Base-by-base conservation (phyloP, 2,329 filamentous ascomycete genomes). In the Colletotrichum eremochloae region DNA sequence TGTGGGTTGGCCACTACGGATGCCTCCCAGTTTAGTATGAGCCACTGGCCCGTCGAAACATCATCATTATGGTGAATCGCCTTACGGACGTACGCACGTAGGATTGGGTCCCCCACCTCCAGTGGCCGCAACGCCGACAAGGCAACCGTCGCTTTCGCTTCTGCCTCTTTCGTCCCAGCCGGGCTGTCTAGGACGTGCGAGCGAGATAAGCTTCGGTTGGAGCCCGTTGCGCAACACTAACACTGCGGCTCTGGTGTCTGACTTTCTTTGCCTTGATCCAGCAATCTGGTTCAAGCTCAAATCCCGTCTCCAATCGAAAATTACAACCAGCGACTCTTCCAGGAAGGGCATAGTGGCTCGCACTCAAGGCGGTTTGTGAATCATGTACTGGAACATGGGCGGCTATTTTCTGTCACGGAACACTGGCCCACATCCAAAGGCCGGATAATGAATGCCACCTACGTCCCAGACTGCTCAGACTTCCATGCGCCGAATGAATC, bases 1-100 rank as follows among this genome's bases (percentile, higher is more conserved):
- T 55, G 15, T 55, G 52, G 29, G 52, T 20, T 55, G 8, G 29
- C 31, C 29, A 33, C 15, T 31, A 31, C 24, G 29, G 50, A 53
- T 11, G 14, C 24, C 24, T 31, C 12, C 29, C 48, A 31, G 8
- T 15, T 36, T 36, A 15, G 15, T 18, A 52, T 52, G 6, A 52
- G 24, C 48, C 55, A 61, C 42, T 2, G 48, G 48, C 12, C 20
- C 24, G 29, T 48, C 44, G 46, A 38, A 40, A 9, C 46, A 52
- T 52, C 14, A 18, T 50, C n/a, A 44, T 63, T 40, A 36, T 31
- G 40, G 60, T 29, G 58, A 12, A 24, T 24, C 33, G 52, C 60
- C 38, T 57, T 68, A 57, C 66, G 60, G 58, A 57, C 66, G 66
- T 68, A 68, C 50, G 58, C 50, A 63, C 15, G 9, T 31, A 20